Base-by-base conservation (phyloP, 805 yeast genomes). In the Candida takata region DNA sequence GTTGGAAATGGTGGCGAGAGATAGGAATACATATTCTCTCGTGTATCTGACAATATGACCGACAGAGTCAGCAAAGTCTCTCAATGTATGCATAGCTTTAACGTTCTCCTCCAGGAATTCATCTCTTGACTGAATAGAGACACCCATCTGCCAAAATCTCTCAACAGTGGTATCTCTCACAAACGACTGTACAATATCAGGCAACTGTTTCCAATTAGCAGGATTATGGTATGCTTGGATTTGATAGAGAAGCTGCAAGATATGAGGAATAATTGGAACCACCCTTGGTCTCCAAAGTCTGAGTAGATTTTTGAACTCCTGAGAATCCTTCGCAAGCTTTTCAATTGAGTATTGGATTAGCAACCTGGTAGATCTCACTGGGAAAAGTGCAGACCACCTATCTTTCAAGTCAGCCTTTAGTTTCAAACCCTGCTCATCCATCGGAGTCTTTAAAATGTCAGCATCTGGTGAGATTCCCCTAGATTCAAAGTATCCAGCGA, bases 91-190 rank as follows among this genome's bases (percentile, higher is more conserved):
- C 67, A 92, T 85, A 0, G 98, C 97, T 54, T 83, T 86, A 39
- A 85, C 95, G 51, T 79, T 87, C 54, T 92, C 97, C 54, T 84
- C 95, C 44, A 92, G 80, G 48, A 92, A 94, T 24, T 92, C 87
- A 55, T 92, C 97, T 51, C 85, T 82, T 3, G 95, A 79, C 60
- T 92, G 95, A 39, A 84, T 83, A 1, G 96, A 84, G 16, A 95
- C 94, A 13, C 98, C 98, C 42, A 87, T 95, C 54, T 94, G 97
- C 99, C 99, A 92, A 57, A 92, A 92, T 51, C 97, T 69, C 62
- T 92, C 99, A 55, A 80, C 77, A 33, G 94, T 82, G 41, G 94
- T 81, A 49, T 85, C 81, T 45, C 74, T 73, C n/a, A 90, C 95
- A 65, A 94, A 90, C 2, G 90, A 70, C 56, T 85, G 95, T 1